Evolutionary conservation across 306 rosid genomes (phyloP), one percentile per base, ranked within the genome.

Genomic region (Cicer pinnatifidum): DNA sequence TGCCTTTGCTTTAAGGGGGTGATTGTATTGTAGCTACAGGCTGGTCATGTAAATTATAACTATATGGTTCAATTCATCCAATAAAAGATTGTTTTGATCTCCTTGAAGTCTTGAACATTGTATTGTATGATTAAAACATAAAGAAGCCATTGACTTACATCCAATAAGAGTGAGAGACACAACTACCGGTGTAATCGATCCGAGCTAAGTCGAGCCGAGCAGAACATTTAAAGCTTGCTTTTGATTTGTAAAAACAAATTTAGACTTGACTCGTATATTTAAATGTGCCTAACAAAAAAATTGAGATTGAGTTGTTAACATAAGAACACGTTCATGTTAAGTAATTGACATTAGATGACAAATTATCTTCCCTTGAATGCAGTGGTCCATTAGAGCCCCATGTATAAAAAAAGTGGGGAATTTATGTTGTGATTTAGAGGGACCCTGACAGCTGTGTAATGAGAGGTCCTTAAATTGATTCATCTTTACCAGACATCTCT

Each of bases 21-120:
- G 85, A 75, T 80, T 67, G 80, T 61, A 78, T 80, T 67, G 54
- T 73, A 72, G 64, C 82, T 37, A 67, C 50, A 67, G 73, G 74
- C 50, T 72, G 60, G 66, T 61, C 63, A 19, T 77, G 82, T 77
- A 72, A 77, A 73, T 70, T 62, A 50, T 62, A 67, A 47, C 56
- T 61, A 62, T 64, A 48, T 59, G 71, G 67, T 72, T 74, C 77
- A 6, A 72, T 69, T 84, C 69, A 80, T 50, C 63, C 74, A 77
- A 78, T 81, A 81, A 74, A 78, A 45, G 19, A 20, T 7, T 54
- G 71, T 45, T 80, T 60, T 61, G 75, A 77, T 81, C 75, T 61
- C 56, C 74, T 44, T 51, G 10, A 63, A 28, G 9, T 59, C 19
- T 59, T 59, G 59, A 16, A 53, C 59, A 53, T 53, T 53, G 28